These are phyloP conservation scores for Rhizoctonia solani DNA, from an alignment of 1,284 basidiomycete genomes.

Conservation along the genomic window DNA sequence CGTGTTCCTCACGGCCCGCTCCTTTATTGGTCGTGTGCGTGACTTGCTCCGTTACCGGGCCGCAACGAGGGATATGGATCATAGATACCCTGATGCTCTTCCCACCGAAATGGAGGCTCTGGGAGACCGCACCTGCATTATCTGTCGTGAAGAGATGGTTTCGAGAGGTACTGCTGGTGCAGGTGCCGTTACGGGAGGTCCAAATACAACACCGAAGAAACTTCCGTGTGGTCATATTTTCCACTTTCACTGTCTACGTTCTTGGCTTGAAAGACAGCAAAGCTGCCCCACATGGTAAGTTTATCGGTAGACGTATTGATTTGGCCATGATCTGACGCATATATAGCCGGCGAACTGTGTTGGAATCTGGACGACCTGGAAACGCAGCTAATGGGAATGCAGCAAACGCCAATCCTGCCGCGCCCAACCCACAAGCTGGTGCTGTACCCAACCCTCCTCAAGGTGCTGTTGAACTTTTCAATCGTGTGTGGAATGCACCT, in stretches of 20 bases:
- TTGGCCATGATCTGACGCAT: conserved; percentile 34
- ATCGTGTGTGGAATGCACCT: conserved; percentile 10
- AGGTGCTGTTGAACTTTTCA: conserved; percentile 24
- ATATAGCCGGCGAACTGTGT: conserved; percentile 79
- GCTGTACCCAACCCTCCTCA: conserved; percentile 8
- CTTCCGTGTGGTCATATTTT: conserved; percentile 96
- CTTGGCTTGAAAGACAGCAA: conserved; percentile 95
- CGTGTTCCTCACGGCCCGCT: conserved; percentile 92
- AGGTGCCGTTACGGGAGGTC: conserved; percentile 58
- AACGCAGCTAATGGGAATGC: conserved; percentile 46
- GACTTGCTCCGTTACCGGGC: conserved; percentile 91
- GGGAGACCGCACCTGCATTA: conserved; percentile 94
- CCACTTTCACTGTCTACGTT: conserved; percentile 95
- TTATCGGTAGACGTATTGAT: not conserved
- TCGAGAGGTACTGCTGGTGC: conserved; percentile 10
- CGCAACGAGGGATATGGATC: conserved; percentile 96
- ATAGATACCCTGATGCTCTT: conserved; percentile 93
- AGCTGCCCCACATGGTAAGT: conserved; percentile 77
- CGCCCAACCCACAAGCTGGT: conserved; percentile 46
- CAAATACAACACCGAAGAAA: conserved; percentile 95
- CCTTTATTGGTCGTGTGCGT: conserved; percentile 83
- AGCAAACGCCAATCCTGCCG: conserved; percentile 43
- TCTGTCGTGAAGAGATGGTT: conserved; percentile 97
- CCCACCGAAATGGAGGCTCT: conserved; percentile 77
- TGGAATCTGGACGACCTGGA: conserved; percentile 55